These are phyloP conservation scores for Pseudoturritis turrita DNA, from an alignment of 345 rosid species.

Conservation along the genomic window DNA sequence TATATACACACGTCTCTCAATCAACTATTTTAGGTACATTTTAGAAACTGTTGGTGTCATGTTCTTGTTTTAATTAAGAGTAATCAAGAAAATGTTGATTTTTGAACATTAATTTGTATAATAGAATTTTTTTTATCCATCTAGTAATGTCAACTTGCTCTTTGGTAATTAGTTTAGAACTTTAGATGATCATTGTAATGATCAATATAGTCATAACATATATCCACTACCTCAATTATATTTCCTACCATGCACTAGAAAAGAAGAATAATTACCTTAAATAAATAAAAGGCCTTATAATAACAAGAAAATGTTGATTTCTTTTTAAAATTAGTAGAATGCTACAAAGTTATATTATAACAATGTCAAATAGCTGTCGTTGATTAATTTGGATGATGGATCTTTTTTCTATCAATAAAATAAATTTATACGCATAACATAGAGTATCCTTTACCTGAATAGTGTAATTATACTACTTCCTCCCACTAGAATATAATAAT, in stretches of 20 bases:
- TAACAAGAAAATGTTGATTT: neutral
- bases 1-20: too few relatives aligned
- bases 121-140: neutral
- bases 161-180: neutral
- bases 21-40: neutral
- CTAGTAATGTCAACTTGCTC: neutral
- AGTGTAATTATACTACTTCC: too few relatives aligned
- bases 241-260: neutral
- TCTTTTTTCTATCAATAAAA: neutral
- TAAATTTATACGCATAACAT: neutral
- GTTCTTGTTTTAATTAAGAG: slow-evolving; percentile 1
- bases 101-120: too few relatives aligned
- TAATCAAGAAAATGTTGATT: neutral
- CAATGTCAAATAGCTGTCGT: neutral
- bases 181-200: neutral
- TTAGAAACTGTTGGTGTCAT: neutral
- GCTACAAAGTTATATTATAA: neutral
- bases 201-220: neutral
- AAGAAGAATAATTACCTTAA: too few relatives aligned
- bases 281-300: neutral
- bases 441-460: neutral
- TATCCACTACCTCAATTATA: neutral
- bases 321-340: neutral
- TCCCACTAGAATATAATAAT: neutral
- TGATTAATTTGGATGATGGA: neutral